Percentiles rank a stretch among this genome's conserved stretches.
Evolutionary conservation across 192 early-diverging fungal genomes (phyloP).

Genomic region (Gigaspora rosea): DNA sequence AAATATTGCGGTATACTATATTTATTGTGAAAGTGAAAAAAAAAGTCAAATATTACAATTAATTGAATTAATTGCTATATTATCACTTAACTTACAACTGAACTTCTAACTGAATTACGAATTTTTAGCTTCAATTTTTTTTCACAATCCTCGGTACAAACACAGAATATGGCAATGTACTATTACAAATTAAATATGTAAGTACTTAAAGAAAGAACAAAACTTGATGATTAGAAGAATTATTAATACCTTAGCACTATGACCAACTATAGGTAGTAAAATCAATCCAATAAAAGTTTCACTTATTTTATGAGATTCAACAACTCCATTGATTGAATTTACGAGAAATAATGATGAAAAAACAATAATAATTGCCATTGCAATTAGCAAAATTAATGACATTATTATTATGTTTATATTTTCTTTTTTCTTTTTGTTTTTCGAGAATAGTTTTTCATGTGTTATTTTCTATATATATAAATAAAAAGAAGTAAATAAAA

Average conservation of each 20-base stretch:
- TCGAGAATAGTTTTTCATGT: too few species aligned
- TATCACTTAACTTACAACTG: slow-evolving; percentile 48
- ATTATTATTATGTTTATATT: slow-evolving; percentile 59
- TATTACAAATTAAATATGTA: slow-evolving; percentile 30
- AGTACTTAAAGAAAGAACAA: background rate
- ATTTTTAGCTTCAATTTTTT: slow-evolving; percentile 57
- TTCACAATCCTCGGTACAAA: too few species aligned
- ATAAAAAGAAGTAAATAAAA: too few species aligned
- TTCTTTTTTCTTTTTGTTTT: too few species aligned
- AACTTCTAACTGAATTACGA: slow-evolving; percentile 84
- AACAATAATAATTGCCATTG: slow-evolving; percentile 69
- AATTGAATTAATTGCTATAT: background rate
- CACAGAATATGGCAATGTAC: slow-evolving; percentile 82
- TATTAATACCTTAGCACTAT: slow-evolving; percentile 66
- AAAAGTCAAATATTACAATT: too few species aligned
- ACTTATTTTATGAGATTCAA: slow-evolving; percentile 66
- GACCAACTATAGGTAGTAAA: slow-evolving; percentile 88
- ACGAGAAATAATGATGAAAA: slow-evolving; percentile 87
- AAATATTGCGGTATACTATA: slow-evolving; percentile 79
- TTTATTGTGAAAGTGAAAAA: background rate
- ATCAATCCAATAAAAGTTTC: slow-evolving; percentile 90
- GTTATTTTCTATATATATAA: too few species aligned
- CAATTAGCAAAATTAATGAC: slow-evolving; percentile 48
- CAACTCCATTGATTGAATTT: slow-evolving; percentile 77
- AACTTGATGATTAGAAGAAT: background rate